Evolutionary conservation across 2,329 filamentous ascomycete species (phyloP).

Genomic region (Aspergillus pseudoterreus): DNA sequence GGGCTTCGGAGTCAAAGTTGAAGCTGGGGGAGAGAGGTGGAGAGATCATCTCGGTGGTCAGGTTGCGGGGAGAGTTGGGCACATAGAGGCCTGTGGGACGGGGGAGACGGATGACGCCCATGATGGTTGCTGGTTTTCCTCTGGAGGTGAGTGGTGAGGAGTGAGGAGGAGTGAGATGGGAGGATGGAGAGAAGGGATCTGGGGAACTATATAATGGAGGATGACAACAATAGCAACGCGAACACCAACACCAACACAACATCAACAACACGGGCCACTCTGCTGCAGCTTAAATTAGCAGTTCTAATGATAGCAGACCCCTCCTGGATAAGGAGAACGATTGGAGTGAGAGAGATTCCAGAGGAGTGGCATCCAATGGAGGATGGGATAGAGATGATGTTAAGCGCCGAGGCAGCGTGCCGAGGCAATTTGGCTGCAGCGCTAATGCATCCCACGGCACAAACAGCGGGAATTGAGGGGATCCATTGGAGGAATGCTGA

Average conservation of each 20-base stretch:
- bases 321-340: conserved; percentile 6
- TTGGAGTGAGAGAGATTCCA: not conserved
- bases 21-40: conserved; percentile 37
- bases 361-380: conserved; percentile 12
- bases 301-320: conserved; percentile 16
- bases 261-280: not conserved
- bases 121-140: conserved; percentile 11
- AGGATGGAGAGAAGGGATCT: not conserved
- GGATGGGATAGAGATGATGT: conserved; percentile 6
- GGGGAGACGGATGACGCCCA: conserved; percentile 35
- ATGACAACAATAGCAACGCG: not conserved
- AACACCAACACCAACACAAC: not conserved
- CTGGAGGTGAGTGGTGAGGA: not conserved
- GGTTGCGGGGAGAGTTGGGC: conserved; percentile 29
- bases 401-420: conserved; percentile 13
- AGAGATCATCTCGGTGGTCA: conserved; percentile 41
- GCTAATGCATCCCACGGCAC: not conserved
- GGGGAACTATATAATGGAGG: not conserved
- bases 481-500: not conserved
- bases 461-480: not conserved
- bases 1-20: conserved; percentile 35
- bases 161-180: conserved; percentile 1
- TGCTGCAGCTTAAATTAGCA: not conserved
- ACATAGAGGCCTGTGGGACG: conserved; percentile 35
- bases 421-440: not conserved